phyloP scores from a whole-genome alignment of 2,329 filamentous ascomycete species.

The Orbilia javanica region DNA sequence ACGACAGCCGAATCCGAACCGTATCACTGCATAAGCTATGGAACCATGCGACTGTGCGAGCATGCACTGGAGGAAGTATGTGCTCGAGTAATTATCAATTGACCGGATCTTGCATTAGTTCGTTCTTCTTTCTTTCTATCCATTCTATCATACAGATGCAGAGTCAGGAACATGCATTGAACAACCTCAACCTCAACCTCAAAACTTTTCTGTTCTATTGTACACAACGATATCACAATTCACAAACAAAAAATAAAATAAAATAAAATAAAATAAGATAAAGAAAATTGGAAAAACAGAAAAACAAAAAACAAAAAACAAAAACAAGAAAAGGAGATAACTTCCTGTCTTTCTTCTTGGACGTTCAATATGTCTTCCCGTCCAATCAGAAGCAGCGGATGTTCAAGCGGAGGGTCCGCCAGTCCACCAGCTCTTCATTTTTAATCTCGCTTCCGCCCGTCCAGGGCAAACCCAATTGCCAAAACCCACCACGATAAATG shows the following conservation, averaged over 20 bases:
- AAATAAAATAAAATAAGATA: conserved; percentile 32
- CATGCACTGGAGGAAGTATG: no score
- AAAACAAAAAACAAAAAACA: conserved; percentile 5
- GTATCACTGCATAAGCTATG: background rate
- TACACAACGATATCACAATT: conserved; percentile 27
- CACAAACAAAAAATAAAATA: no score
- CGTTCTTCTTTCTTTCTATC: background rate
- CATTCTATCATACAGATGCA: background rate
- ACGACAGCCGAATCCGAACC: no score
- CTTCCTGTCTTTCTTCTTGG: background rate
- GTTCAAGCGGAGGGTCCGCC: conserved; percentile 24
- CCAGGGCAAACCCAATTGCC: conserved; percentile 10
- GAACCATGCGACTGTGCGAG: no score
- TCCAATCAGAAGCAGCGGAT: conserved; percentile 44
- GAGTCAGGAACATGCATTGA: background rate
- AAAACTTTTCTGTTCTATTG: conserved; percentile 38
- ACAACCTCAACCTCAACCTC: background rate
- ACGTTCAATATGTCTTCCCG: background rate
- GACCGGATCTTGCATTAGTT: background rate
- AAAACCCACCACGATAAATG: conserved; percentile 42
- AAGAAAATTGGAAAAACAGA: no score
- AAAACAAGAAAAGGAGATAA: conserved; percentile 36
- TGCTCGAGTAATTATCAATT: no score
- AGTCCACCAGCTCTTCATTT: conserved; percentile 9
- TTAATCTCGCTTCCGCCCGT: conserved; percentile 58